A percentile compares a stretch with the other conserved stretches of the same genome.
Evolutionary conservation across 2,329 filamentous ascomycete species (phyloP).

Genomic region (Fusarium floridanum): DNA sequence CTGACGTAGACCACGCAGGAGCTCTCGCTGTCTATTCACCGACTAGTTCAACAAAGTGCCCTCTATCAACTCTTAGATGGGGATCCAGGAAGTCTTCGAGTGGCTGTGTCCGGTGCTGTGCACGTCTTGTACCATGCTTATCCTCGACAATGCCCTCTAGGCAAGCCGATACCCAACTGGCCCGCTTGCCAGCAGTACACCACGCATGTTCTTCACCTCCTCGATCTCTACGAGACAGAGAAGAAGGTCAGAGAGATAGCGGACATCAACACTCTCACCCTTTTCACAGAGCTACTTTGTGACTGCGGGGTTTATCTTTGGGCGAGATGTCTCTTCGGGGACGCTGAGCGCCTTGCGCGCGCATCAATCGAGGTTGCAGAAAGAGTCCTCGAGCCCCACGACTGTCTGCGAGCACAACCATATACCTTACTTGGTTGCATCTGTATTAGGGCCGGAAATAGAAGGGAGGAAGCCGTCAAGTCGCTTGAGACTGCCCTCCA

Average conservation of each 20-base stretch:
- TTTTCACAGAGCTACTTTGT: background rate
- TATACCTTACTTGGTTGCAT: background rate
- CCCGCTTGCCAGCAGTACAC: background rate
- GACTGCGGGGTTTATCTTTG: background rate
- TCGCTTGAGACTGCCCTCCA: background rate
- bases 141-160: background rate
- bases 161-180: background rate
- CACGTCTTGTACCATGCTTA: background rate
- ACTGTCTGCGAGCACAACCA: background rate
- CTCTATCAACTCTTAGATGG: background rate
- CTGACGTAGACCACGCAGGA: background rate
- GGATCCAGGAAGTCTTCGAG: accelerated
- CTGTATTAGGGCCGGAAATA: background rate
- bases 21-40: background rate
- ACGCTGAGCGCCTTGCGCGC: background rate
- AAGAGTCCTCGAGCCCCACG: background rate
- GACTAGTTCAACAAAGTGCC: background rate
- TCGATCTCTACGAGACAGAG: background rate
- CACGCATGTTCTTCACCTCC: background rate
- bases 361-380: background rate
- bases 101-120: accelerated
- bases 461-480: background rate
- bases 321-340: background rate
- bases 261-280: background rate
- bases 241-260: background rate